Percentiles rank a stretch among this genome's conserved stretches.
These are phyloP conservation scores for Penicillium crystallinum DNA, from an alignment of 495 filamentous ascomycete genomes.

Conservation along the genomic window DNA sequence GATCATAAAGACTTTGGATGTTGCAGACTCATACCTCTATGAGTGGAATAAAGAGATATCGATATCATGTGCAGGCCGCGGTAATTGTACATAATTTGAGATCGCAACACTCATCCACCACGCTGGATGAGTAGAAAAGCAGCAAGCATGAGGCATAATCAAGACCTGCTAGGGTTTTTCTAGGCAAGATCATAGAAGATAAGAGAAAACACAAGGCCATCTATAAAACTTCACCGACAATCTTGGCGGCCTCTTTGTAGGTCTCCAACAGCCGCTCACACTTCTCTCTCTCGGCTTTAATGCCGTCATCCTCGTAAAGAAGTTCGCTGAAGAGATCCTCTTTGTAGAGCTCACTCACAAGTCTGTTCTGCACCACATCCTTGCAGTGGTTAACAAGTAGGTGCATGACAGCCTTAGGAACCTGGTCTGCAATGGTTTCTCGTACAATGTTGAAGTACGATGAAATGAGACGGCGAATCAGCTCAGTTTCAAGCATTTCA, in stretches of 20 bases:
- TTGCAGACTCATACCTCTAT: not conserved
- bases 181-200: not conserved
- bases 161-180: not conserved
- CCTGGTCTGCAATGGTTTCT: constrained; percentile 94
- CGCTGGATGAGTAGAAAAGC: not conserved
- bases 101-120: not conserved
- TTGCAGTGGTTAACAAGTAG: constrained; percentile 97
- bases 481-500: constrained; percentile 93
- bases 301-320: constrained; percentile 93
- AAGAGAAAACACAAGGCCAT: not conserved
- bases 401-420: constrained; percentile 98
- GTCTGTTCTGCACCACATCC: constrained; percentile 91
- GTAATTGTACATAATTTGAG: constrained; percentile 25
- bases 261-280: constrained; percentile 91
- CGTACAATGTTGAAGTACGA: constrained; percentile 99
- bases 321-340: constrained; percentile 90
- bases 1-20: not conserved
- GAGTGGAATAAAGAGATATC: constrained; percentile 10
- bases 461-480: constrained; percentile 91
- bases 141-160: constrained; percentile 1
- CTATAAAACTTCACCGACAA: constrained; percentile 92
- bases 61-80: constrained; percentile 16
- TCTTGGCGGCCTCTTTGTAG: constrained; percentile 95
- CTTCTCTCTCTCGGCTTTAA: constrained; percentile 96
- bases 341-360: constrained; percentile 93